phyloP scores from a whole-genome alignment of 2,329 filamentous ascomycete genomes.

The Ophiostoma australiae region DNA sequence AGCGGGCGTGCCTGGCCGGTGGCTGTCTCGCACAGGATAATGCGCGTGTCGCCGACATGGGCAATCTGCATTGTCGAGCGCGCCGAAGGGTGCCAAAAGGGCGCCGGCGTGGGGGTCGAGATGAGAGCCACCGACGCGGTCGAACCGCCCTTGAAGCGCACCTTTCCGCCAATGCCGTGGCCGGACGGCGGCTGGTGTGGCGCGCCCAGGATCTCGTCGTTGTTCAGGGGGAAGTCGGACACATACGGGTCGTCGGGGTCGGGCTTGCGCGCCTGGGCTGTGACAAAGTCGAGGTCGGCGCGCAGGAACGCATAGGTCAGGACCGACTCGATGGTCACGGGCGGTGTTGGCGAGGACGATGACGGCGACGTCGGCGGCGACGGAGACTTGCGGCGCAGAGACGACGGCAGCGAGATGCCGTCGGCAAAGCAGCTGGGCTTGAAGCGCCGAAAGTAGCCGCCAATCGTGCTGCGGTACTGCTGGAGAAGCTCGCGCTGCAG shows the following conservation, averaged over 20 bases:
- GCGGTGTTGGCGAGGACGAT: constrained; percentile 7
- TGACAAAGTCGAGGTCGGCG: constrained; percentile 90
- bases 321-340: constrained; percentile 65
- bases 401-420: constrained; percentile 14
- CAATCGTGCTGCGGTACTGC: constrained; percentile 77
- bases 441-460: constrained; percentile 92
- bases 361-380: neutral
- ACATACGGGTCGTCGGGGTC: constrained; percentile 64
- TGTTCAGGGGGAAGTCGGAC: constrained; percentile 74
- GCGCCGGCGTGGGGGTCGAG: constrained; percentile 82
- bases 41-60: constrained; percentile 89
- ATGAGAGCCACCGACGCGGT: constrained; percentile 87
- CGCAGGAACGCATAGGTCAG: constrained; percentile 90
- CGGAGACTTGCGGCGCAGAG: constrained; percentile 23
- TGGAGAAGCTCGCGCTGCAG: constrained; percentile 67
- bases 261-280: constrained; percentile 79
- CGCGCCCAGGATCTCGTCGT: constrained; percentile 72
- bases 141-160: constrained; percentile 86
- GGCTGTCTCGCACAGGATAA: constrained; percentile 80
- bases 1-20: constrained; percentile 75
- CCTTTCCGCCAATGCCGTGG: constrained; percentile 64
- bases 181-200: constrained; percentile 51
- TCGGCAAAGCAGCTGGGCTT: constrained; percentile 67
- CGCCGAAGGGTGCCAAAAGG: constrained; percentile 90
- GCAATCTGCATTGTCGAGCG: constrained; percentile 79